A percentile compares a stretch with the other conserved stretches of the same genome.
Evolutionary conservation across 768 basidiomycete genomes (phyloP).

Genomic region (Boletellus emodensis): DNA sequence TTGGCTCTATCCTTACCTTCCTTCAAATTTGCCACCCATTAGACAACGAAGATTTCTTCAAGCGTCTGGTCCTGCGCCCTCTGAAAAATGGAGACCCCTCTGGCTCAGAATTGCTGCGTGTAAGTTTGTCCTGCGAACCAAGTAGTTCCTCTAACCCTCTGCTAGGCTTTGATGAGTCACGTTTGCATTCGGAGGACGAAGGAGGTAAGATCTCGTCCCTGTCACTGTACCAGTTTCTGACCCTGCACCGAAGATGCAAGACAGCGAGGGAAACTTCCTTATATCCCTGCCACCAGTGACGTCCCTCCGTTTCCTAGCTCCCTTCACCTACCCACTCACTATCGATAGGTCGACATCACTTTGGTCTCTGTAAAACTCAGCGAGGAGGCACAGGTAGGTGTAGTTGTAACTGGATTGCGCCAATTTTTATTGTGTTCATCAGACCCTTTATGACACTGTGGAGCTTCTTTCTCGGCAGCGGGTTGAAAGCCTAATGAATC

Average conservation of each 20-base stretch:
- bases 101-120: conserved; percentile 70
- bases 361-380: conserved; percentile 63
- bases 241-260: conserved; percentile 64
- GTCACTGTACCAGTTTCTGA: conserved; percentile 13
- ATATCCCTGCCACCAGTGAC: conserved; percentile 70
- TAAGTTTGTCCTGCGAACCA: conserved; percentile 29
- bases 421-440: conserved; percentile 4
- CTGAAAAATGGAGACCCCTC: conserved; percentile 62
- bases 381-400: conserved; percentile 59
- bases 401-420: neutral
- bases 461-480: conserved; percentile 59
- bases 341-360: conserved; percentile 68
- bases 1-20: conserved; percentile 83
- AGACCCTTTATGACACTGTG: conserved; percentile 68
- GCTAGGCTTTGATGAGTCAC: conserved; percentile 71
- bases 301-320: neutral
- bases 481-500: conserved; percentile 51
- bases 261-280: conserved; percentile 65
- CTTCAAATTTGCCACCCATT: conserved; percentile 81
- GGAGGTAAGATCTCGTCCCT: conserved; percentile 44
- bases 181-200: conserved; percentile 81
- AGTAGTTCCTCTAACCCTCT: conserved; percentile 3
- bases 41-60: conserved; percentile 80
- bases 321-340: conserved; percentile 1
- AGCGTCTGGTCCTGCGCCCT: conserved; percentile 72